Evolutionary conservation across 2,329 filamentous ascomycete genomes (phyloP), one percentile per base, ranked within the genome.

Genomic region (Beauveria brongniartii): DNA sequence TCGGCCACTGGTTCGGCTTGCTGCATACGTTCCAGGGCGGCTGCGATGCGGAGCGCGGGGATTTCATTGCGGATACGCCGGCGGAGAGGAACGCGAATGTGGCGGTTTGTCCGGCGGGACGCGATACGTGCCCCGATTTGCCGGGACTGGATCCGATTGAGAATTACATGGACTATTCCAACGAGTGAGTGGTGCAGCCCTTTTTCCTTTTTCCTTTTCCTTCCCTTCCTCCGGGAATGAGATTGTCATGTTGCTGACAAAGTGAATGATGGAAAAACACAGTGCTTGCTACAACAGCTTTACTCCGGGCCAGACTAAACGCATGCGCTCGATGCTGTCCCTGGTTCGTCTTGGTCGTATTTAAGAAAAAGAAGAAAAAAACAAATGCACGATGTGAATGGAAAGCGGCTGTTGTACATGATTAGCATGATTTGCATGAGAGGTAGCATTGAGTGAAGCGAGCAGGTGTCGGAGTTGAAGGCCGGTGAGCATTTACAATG

Each of bases 211-310:
- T n/a, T n/a, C 22, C 3, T 22, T 22, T 22, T 3, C 1, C 5
- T 5, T 22, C 7, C 10, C 22, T 5, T 26, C 2, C 24, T 24
- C 3, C 24, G 24, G 24, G 24, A 18, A 22, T 14, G 9, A 30
- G 9, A 16, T 22, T 24, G 18, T 18, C 0, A 10, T 8, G 6
- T 20, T 30, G 40, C 34, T 55, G 5, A 56, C 26, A 24, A 2
- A 1, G 26, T 28, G 26, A 28, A 28, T 28, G 26, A 26, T 37
- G 18, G 18, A 3, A 3, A 3, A 55, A 46, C 3, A 41, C 14
- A 59, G 57, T 20, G 60, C 65, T 56, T 79, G 77, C 69, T 77
- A 77, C 67, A 67, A 70, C 41, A 71, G 74, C 66, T 80, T 80
- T 70, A 76, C 75, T 3, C 50, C 71, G 7, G 74, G 72, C n/a